Percentiles rank a stretch among this genome's conserved stretches.
Evolutionary conservation across 495 filamentous ascomycete genomes (phyloP).

Genomic region (Tuber microsphaerosporum): DNA sequence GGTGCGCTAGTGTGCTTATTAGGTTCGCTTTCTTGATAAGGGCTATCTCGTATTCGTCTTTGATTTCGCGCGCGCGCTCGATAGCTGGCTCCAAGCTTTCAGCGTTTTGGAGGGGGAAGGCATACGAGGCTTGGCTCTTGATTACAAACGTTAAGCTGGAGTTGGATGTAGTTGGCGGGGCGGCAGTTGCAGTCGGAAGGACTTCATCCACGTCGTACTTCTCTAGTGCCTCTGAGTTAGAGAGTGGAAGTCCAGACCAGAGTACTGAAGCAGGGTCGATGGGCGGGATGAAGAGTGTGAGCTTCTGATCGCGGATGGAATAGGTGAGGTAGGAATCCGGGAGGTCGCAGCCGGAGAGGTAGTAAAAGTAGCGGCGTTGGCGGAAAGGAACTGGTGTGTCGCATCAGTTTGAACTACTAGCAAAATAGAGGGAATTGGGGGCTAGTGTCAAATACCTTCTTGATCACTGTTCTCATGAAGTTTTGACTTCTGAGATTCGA

Average conservation of each 20-base stretch:
- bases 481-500: constrained; percentile 73
- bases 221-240: constrained; percentile 60
- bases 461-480: constrained; percentile 79
- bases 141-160: constrained; percentile 62
- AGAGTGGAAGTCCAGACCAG: constrained; percentile 85
- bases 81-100: constrained; percentile 69
- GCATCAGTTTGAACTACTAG: background rate
- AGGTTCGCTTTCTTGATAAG: constrained; percentile 75
- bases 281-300: constrained; percentile 88
- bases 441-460: constrained; percentile 45
- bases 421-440: background rate
- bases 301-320: constrained; percentile 60
- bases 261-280: constrained; percentile 85
- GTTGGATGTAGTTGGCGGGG: constrained; percentile 45
- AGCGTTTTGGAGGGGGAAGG: constrained; percentile 52
- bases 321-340: constrained; percentile 79
- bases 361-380: constrained; percentile 91
- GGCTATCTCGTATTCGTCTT: constrained; percentile 78
- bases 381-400: constrained; percentile 42
- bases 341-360: constrained; percentile 78
- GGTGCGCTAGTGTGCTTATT: constrained; percentile 70
- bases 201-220: constrained; percentile 80
- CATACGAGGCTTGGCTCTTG: constrained; percentile 59
- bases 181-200: constrained; percentile 51
- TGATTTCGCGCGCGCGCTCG: constrained; percentile 68